Evolutionary conservation across 1,284 basidiomycete genomes (phyloP), one percentile per base, ranked within the genome.

Genomic region (Moesziomyces aphidis): DNA sequence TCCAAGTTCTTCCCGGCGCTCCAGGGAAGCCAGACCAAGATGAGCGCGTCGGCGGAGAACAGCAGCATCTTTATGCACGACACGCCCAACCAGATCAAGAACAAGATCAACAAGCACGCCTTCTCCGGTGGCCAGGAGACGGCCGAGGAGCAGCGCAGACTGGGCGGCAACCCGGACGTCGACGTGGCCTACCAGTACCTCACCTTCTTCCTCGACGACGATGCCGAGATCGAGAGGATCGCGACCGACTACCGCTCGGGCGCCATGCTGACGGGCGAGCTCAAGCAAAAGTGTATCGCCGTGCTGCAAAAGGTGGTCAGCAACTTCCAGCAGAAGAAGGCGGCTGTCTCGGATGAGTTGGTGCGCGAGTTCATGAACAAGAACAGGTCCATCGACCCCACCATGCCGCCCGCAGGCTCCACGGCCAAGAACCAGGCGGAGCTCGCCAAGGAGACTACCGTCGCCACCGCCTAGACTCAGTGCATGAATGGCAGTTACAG

Each of bases 1-100:
- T 90, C 95, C 62, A 97, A 96, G 84, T 99, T 99, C 89, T 97
- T 99, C 87, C 97, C 97, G 6, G 95, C 97, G 1, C 88, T 99
- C 17, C 96, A 98, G 86, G 97, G 97, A 45, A 92, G 95, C 6
- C 94, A 97, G 85, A 97, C 94, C 45, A 99, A 99, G 87, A 99
- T 99, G 97, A 95, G 93, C 82, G 96, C 96, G 4, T 94, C 92
- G 54, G 92, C 95, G 85, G 88, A 91, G 39, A 95, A 93, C 86
- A 92, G 91, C 70, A 92, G 92, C 78, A 96, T 99, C 77, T 98
- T 89, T 86, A 97, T 99, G 95, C 94, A 89, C 54, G 97, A 99
- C 85, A 94, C 92, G 59, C 88, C 91, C 19, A 91, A 90, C 76
- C 92, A 95, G 86, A 97, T 99, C 87, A 97, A 97, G 88, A 98